phyloP scores from a whole-genome alignment of 78 protist genomes.

The Dictyostelium purpureum region DNA sequence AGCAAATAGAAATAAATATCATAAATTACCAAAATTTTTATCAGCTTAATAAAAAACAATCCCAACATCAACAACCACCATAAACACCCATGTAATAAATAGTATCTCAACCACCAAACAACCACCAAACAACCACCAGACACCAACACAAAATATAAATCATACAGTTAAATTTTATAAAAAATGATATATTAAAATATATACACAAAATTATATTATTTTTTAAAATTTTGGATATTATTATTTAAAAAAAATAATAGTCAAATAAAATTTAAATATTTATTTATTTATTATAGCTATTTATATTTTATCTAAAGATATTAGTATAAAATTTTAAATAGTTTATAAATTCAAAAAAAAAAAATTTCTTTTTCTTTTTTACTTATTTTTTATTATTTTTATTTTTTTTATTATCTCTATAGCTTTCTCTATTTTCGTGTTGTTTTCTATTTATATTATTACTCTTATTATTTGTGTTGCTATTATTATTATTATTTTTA shows the following conservation, averaged over 20 bases:
- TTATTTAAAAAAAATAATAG: too few species aligned
- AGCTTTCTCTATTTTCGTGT: background rate
- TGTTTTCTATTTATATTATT: background rate
- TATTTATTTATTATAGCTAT: too few species aligned
- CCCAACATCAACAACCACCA: background rate
- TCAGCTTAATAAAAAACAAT: background rate
- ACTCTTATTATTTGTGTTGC: background rate
- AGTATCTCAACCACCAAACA: too few species aligned
- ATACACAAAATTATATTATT: too few species aligned
- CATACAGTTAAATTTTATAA: too few species aligned
- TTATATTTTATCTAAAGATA: too few species aligned
- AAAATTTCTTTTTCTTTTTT: background rate
- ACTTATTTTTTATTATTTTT: background rate
- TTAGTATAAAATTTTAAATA: too few species aligned
- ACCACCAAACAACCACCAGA: background rate
- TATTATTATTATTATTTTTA: background rate
- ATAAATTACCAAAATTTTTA: background rate
- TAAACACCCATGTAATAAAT: background rate
- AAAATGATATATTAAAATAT: too few species aligned
- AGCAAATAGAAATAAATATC: constrained; percentile 23
- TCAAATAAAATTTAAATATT: too few species aligned
- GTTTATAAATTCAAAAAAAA: background rate
- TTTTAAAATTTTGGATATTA: too few species aligned
- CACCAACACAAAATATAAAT: background rate
- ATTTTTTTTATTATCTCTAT: background rate